Evolutionary conservation across 148 eudicot species (phyloP), one percentile per base, ranked within the genome.

Genomic region (Rhododendron ferrugineum): DNA sequence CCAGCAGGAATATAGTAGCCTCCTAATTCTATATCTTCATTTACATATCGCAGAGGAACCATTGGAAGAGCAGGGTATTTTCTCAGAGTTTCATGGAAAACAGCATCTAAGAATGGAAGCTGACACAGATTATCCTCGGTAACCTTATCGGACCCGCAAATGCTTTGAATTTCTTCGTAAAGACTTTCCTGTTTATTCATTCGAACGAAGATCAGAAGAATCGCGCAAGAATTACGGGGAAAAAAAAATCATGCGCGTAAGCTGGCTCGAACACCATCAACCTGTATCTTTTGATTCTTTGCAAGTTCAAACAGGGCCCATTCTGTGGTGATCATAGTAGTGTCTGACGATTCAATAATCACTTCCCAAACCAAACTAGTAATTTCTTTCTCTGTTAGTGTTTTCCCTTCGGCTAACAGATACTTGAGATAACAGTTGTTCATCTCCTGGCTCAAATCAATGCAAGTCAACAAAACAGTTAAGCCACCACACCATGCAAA

Each of bases 271-370:
- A 28, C 2, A 26, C 1, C 1, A 40, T 22, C 75, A 78, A 94
- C 99, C 98, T 96, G 99, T 14, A 89, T 85, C 22, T 89, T 84
- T 3, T 90, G 93, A 87, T 95, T 83, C 88, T 89, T 94, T 74
- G 94, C 92, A 78, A 96, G 95, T 89, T 96, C 97, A 86, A 91
- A 96, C 87, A 96, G 88, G 78, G 98, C 98, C 99, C 99, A 96
- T 89, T 96, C 98, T 1, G 95, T 84, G 49, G 95, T 84, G 85
- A 95, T 86, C 79, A 95, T 47, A 6, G 96, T 93, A 16, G 99
- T 95, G 58, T 96, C 98, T 1, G 98, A 91, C 84, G 94, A 81
- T 92, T 94, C 99, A 15, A 95, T 92, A 40, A 95, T 91, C 50
- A 93, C 91, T 89, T 96, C 99, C 99, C 98, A 96, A 5, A 91